These are phyloP conservation scores for Aechmea fasciata DNA, from an alignment of 176 grass and related monocot genomes.

Conservation along the genomic window DNA sequence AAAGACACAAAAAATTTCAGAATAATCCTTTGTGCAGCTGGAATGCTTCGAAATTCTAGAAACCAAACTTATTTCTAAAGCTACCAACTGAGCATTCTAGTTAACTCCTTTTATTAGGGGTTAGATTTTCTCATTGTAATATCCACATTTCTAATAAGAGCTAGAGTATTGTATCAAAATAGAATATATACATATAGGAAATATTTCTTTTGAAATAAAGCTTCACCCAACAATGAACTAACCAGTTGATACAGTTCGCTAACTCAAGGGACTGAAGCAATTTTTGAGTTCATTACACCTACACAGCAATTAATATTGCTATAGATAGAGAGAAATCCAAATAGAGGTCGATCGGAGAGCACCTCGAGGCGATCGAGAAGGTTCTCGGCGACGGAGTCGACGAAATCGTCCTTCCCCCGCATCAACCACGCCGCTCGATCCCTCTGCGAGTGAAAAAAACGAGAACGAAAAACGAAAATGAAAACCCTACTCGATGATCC, in stretches of 20 bases:
- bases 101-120: too few species aligned
- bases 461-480: too few species aligned
- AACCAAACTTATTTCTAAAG: not conserved
- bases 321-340: not conserved
- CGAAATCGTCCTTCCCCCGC: conserved; percentile 38
- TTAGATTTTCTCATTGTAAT: too few species aligned
- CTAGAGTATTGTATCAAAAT: too few species aligned
- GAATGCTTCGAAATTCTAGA: not conserved
- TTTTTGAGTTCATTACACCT: too few species aligned
- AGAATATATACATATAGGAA: too few species aligned
- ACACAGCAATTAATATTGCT: not conserved
- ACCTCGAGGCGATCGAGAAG: conserved; percentile 78
- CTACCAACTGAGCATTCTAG: not conserved
- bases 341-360: not conserved
- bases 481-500: too few species aligned
- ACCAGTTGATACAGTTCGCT: too few species aligned
- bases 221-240: too few species aligned
- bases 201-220: too few species aligned
- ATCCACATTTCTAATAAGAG: too few species aligned
- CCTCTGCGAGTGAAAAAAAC: conserved; percentile 32
- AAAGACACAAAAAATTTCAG: conserved; percentile 1
- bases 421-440: conserved; percentile 83
- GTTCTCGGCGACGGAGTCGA: conserved; percentile 56
- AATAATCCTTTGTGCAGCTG: not conserved
- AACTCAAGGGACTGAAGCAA: too few species aligned